phyloP scores from a whole-genome alignment of 2,329 filamentous ascomycete species.

The Ceratocystis diversiconidia region DNA sequence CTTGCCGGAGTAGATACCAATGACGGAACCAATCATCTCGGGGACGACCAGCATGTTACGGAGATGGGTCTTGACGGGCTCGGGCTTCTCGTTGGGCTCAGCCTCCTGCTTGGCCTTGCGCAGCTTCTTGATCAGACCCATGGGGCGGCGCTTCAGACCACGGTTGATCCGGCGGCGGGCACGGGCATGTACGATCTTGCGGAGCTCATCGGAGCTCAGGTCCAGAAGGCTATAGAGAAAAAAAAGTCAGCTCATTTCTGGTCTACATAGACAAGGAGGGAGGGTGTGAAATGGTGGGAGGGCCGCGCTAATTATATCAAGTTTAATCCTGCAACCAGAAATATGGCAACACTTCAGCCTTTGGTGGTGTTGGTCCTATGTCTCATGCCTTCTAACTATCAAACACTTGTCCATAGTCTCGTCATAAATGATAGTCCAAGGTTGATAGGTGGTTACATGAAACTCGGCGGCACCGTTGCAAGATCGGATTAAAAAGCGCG shows the following conservation, averaged over 20 bases:
- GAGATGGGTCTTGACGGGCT: slow-evolving; percentile 97
- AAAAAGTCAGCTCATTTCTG: neutral
- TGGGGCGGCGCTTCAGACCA: slow-evolving; percentile 98
- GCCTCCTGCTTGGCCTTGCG: slow-evolving; percentile 99
- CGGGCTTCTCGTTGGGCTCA: slow-evolving; percentile 99
- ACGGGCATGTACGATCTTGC: slow-evolving; percentile 97
- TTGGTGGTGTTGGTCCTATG: neutral
- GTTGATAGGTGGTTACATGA: neutral
- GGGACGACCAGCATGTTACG: slow-evolving; percentile 99
- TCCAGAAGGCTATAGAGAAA: slow-evolving; percentile 73
- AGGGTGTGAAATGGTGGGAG: neutral
- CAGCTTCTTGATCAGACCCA: slow-evolving; percentile 99
- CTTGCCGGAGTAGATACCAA: slow-evolving; percentile 99
- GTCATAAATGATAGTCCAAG: neutral
- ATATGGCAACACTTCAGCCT: neutral
- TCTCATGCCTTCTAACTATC: neutral
- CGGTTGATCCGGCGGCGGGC: slow-evolving; percentile 99
- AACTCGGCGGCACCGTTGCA: neutral
- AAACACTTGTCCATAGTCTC: neutral
- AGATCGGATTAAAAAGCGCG: slow-evolving; percentile 2
- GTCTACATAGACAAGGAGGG: neutral
- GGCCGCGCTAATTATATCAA: neutral
- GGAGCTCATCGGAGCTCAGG: slow-evolving; percentile 95
- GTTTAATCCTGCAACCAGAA: neutral
- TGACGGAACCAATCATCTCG: slow-evolving; percentile 98